phyloP scores from a whole-genome alignment of 768 basidiomycete species.

The Mycena belliarum region DNA sequence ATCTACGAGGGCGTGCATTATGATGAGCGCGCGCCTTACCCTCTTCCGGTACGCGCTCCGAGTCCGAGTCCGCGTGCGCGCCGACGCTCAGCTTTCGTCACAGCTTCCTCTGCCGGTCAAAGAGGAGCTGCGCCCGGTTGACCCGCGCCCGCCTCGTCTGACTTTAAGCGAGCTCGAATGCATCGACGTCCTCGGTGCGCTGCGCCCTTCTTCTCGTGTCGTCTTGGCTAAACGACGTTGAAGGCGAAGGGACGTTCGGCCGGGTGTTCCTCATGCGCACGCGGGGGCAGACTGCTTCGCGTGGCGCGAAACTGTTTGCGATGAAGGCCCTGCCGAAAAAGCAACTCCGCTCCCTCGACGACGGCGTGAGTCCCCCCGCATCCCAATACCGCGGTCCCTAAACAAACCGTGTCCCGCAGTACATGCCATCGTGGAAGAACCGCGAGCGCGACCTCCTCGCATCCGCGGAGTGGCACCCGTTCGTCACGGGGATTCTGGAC shows the following conservation, averaged over 20 bases:
- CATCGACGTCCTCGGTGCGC: slow-evolving; percentile 40
- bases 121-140: slow-evolving; percentile 25
- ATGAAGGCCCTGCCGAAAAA: slow-evolving; percentile 45
- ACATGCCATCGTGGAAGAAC: slow-evolving; percentile 26
- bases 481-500: slow-evolving; percentile 47
- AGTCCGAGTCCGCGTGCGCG: too few species aligned
- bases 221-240: neutral
- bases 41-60: slow-evolving; percentile 1
- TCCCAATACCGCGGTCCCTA: too few species aligned
- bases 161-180: slow-evolving; percentile 43
- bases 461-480: slow-evolving; percentile 53
- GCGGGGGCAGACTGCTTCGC: slow-evolving; percentile 26
- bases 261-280: slow-evolving; percentile 45
- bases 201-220: neutral
- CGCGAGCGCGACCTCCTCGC: slow-evolving; percentile 43
- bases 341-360: slow-evolving; percentile 32
- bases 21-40: neutral
- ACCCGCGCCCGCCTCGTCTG: slow-evolving; percentile 39
- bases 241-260: slow-evolving; percentile 45
- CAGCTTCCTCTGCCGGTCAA: slow-evolving; percentile 7
- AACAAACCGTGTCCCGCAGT: too few species aligned
- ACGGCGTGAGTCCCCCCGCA: too few species aligned
- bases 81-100: neutral
- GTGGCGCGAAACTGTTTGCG: slow-evolving; percentile 45
- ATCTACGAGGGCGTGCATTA: neutral